Conservation (phyloP, 257 asterid species). For the Scutellaria galericulata region DNA sequence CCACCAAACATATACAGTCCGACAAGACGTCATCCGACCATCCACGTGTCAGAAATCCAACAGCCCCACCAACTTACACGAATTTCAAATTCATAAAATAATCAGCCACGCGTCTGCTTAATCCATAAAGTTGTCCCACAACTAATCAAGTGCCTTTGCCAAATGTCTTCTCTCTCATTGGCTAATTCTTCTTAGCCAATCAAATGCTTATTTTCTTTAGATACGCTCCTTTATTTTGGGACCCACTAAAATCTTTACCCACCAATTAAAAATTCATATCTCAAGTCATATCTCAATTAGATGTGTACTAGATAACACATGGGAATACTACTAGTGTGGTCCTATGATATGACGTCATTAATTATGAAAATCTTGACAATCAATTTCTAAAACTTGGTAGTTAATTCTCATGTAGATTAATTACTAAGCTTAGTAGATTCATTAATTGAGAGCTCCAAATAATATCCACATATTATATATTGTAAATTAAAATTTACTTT, state of each 20-base stretch:
- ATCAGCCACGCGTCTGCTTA: conserved; percentile 60
- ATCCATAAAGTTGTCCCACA: conserved; percentile 48
- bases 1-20: conserved; percentile 14
- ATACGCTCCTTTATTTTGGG: conserved; percentile 51
- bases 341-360: neutral
- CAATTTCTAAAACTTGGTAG: too few relatives aligned
- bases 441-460: too few relatives aligned
- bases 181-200: conserved; percentile 37
- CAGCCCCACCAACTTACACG: neutral
- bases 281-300: neutral
- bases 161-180: conserved; percentile 43
- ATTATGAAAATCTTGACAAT: too few relatives aligned
- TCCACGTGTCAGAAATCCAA: conserved; percentile 37
- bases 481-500: too few relatives aligned
- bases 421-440: too few relatives aligned
- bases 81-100: conserved; percentile 7
- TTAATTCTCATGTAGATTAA: too few relatives aligned
- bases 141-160: conserved; percentile 35
- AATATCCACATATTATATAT: too few relatives aligned
- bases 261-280: conserved; percentile 40
- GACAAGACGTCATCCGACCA: conserved; percentile 38
- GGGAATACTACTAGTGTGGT: neutral
- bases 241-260: conserved; percentile 49
- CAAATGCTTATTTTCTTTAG: conserved; percentile 35
- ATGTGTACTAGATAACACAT: conserved; percentile 4